Evolutionary conservation across 129 eudicot genomes (phyloP), one percentile per base, ranked within the genome.

Genomic region (Escallonia herrerae): DNA sequence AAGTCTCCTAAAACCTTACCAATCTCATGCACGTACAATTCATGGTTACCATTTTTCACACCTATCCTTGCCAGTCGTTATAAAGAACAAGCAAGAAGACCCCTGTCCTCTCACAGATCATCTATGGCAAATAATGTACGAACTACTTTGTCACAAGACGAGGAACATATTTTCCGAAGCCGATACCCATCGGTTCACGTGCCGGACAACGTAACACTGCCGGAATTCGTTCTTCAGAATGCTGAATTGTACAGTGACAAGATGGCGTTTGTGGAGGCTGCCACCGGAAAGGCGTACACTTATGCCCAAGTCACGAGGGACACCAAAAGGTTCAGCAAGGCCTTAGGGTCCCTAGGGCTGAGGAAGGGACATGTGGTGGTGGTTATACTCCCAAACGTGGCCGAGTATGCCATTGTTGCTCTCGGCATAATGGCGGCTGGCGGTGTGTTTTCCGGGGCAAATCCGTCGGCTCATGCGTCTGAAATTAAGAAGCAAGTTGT

Each of bases 371-470:
- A 79, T 41, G 97, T 89, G 10, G 96, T 84, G 68, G 78, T 94
- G 66, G 99, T 94, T 6, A 81, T 82, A 7, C 90, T 94, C 7
- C 97, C 99, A 0, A 94, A 94, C 48, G 76, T 89, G 0, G 81
- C 81, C 0, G 97, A 94, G 63, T 89, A 94, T 57, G 93, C 84
- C 0, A 79, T 82, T 38, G 81, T 94, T 48, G 99, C 99, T 40
- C 80, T 94, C 0, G 99, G 99, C 5, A 89, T 94, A 46, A 94
- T 94, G 99, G 84, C 88, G 0, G 95, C 97, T n/a, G 93, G 99
- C 15, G 91, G 95, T 6, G 80, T 94, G 5, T 86, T 94, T 69
- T 94, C 99, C 4, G 96, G 97, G 9, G 89, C 87, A 0, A 94
- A 94, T 78, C 99, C 99, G 0, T 72, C 74, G 0, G 74, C 83